Evolutionary conservation across 2,329 filamentous ascomycete species (phyloP), one percentile per base, ranked within the genome.

Genomic region (Botrytis squamosa): DNA sequence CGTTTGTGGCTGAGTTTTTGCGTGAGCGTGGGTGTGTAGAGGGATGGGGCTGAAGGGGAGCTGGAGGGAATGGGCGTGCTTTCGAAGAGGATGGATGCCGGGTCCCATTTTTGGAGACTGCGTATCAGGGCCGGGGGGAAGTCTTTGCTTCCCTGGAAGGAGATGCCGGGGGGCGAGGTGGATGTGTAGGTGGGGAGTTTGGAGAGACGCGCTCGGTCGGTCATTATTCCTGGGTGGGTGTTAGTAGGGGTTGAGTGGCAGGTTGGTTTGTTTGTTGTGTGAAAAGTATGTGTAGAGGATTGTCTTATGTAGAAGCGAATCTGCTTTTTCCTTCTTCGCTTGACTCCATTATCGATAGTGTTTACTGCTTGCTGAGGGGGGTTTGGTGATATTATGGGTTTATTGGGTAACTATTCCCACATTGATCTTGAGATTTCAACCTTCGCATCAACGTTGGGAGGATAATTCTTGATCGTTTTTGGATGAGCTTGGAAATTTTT

Each of bases 111-210:
- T 36, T 86, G 83, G 44, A 94, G 88, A 0, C 89, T 86, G 1
- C 86, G 83, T 1, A 95, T 83, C 10, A 98, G 86, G 0, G 89
- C 86, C 0, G 83, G 81, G 0, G 95, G 95, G 78, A 98, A 97
- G 79, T 95, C 92, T 57, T 83, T 84, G 73, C 92, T 94, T 4
- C 94, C 93, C 0, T 97, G 80, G 79, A 98, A 97, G 0, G 86
- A 83, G 0, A 85, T 82, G 0, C 90, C 91, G 0, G 88, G 84
- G 20, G 86, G 85, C 2, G 84, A 81, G 0, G 86, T 88, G 2
- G 84, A 81, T 0, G 86, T 88, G 83, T 88, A 93, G 0, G 89
- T 88, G 22, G 86, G 76, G 18, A 92, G 84, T 79, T 91, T 93
- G 0, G 91, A 92, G 55, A 91, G 85, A 8, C 88, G 85, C 0